Evolutionary conservation across 371 early-diverging fungal genomes (phyloP).

Genomic region (Mucor racemosus): DNA sequence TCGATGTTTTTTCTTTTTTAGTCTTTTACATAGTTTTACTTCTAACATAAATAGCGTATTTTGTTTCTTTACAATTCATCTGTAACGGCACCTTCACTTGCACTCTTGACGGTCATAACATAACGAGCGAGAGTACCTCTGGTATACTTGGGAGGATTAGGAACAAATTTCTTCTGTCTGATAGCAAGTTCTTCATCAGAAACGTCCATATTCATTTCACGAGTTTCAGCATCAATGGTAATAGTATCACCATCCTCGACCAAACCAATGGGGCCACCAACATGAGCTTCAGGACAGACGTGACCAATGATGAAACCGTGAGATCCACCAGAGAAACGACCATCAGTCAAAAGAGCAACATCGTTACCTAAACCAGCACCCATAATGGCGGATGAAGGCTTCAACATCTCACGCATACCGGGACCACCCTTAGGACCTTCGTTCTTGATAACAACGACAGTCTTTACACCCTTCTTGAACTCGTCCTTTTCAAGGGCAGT

Average conservation of each 20-base stretch:
- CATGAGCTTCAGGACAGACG: slow-evolving; percentile 96
- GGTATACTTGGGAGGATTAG: slow-evolving; percentile 83
- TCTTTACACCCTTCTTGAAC: slow-evolving; percentile 75
- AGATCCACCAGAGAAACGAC: slow-evolving; percentile 95
- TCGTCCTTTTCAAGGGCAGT: slow-evolving; percentile 79
- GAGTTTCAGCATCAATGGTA: slow-evolving; percentile 82
- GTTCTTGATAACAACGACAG: slow-evolving; percentile 79
- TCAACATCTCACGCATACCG: slow-evolving; percentile 94
- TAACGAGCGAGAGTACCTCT: slow-evolving; percentile 88
- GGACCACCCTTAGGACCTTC: slow-evolving; percentile 91
- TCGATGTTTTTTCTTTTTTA: neutral
- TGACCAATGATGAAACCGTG: slow-evolving; percentile 98
- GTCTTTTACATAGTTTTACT: neutral
- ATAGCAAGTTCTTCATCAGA: slow-evolving; percentile 74
- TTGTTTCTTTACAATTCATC: slow-evolving; percentile 54
- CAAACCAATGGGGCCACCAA: slow-evolving; percentile 93
- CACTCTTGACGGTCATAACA: slow-evolving; percentile 80
- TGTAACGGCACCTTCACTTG: slow-evolving; percentile 86
- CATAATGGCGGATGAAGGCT: slow-evolving; percentile 96
- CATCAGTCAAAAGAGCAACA: slow-evolving; percentile 95
- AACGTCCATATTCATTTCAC: slow-evolving; percentile 71
- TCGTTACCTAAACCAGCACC: slow-evolving; percentile 96
- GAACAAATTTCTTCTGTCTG: slow-evolving; percentile 72
- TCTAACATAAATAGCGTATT: neutral
- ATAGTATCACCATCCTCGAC: slow-evolving; percentile 86